Evolutionary conservation across 2,329 filamentous ascomycete genomes (phyloP).

Genomic region (Periconia sp.): DNA sequence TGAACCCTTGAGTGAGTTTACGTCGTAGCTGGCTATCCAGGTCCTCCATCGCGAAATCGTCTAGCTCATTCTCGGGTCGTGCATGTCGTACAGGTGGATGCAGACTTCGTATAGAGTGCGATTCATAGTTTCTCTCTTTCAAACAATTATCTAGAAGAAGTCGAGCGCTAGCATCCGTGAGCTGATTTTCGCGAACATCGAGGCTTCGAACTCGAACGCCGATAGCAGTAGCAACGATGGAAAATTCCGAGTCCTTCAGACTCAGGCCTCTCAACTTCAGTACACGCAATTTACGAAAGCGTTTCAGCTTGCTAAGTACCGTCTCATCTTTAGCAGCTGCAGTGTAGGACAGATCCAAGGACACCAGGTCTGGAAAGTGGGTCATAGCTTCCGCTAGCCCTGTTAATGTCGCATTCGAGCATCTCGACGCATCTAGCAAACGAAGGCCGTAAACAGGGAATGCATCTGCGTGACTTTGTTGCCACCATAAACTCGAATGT

Average conservation of each 20-base stretch:
- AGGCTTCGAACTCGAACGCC: conserved; percentile 60
- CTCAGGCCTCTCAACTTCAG: conserved; percentile 62
- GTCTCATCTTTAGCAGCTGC: conserved; percentile 54
- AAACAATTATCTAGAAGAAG: conserved; percentile 61
- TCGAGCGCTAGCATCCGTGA: conserved; percentile 63
- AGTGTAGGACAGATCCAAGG: conserved; percentile 64
- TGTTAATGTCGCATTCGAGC: conserved; percentile 63
- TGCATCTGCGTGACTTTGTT: conserved; percentile 22
- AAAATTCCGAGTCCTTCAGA: conserved; percentile 60
- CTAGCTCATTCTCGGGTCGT: conserved; percentile 43
- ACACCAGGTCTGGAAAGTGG: conserved; percentile 61
- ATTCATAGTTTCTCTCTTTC: conserved; percentile 24
- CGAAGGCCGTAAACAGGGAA: conserved; percentile 56
- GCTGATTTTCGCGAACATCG: conserved; percentile 62
- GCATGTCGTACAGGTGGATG: conserved; percentile 29
- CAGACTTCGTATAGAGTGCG: conserved; percentile 17
- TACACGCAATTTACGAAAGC: conserved; percentile 59
- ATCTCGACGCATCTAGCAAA: conserved; percentile 62
- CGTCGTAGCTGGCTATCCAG: conserved; percentile 60
- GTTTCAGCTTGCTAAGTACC: conserved; percentile 56
- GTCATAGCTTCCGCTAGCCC: conserved; percentile 59
- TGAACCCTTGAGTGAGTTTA: conserved; percentile 48
- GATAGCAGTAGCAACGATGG: conserved; percentile 59
- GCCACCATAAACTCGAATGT: conserved; percentile 35
- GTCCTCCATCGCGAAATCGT: conserved; percentile 47